Conservation (phyloP, 805 yeast species). For the Metschnikowia drakensbergensis region DNA sequence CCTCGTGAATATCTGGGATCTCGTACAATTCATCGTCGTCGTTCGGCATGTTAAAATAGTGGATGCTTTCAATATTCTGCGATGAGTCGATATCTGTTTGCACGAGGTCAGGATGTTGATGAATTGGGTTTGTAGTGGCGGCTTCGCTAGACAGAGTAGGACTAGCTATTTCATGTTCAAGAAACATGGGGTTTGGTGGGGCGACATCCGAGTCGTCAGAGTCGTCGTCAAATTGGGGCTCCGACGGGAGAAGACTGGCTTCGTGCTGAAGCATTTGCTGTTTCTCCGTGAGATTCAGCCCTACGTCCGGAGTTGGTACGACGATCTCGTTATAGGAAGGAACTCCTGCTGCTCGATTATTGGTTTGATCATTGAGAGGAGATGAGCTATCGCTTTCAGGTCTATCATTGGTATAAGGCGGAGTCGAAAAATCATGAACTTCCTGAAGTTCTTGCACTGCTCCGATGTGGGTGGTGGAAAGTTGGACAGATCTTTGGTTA, state of each 20-base stretch:
- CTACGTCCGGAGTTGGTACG: conserved; percentile 10
- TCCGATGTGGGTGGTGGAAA: conserved; percentile 4
- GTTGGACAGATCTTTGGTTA: neutral
- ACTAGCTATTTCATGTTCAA: neutral
- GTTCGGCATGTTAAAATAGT: conserved; percentile 9
- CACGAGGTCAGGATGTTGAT: conserved; percentile 3
- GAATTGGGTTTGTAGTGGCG: neutral
- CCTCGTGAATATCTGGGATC: conserved; percentile 13
- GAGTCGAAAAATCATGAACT: conserved; percentile 23
- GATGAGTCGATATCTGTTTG: neutral
- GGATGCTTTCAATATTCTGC: conserved; percentile 1
- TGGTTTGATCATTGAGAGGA: neutral
- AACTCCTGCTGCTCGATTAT: neutral
- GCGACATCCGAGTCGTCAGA: conserved; percentile 20
- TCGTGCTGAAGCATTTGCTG: conserved; percentile 52
- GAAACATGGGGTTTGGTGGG: neutral
- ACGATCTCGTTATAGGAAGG: conserved; percentile 27
- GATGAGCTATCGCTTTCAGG: conserved; percentile 1
- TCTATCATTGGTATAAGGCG: conserved; percentile 23
- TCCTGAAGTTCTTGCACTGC: conserved; percentile 10
- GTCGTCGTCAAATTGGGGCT: conserved; percentile 27
- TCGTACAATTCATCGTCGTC: conserved; percentile 19
- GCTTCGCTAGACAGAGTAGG: neutral
- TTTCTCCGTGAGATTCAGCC: conserved; percentile 48
- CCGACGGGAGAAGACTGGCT: conserved; percentile 61